Percentiles rank a stretch among this genome's conserved stretches.
phyloP scores from a whole-genome alignment of 352 stramenopile species.

The Phytophthora macrochlamydospora region DNA sequence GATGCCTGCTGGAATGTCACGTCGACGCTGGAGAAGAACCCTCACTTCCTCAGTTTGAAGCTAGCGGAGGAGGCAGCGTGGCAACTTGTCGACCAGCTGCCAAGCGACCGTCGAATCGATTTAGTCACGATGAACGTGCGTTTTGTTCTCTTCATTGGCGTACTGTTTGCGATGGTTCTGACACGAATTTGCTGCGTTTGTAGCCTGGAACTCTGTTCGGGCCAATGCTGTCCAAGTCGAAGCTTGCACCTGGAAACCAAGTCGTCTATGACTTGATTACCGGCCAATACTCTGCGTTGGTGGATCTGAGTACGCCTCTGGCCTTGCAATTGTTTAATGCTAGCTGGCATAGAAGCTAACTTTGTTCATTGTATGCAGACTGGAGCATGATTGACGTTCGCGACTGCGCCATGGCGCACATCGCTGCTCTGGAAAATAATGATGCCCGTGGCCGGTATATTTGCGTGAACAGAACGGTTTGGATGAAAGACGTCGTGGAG shows the following conservation, averaged over 20 bases:
- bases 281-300: slow-evolving; percentile 84
- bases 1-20: slow-evolving; percentile 88
- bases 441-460: slow-evolving; percentile 87
- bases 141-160: neutral
- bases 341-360: neutral
- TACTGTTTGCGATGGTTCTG: slow-evolving; percentile 1
- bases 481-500: slow-evolving; percentile 91
- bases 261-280: slow-evolving; percentile 90
- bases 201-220: slow-evolving; percentile 85
- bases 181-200: neutral
- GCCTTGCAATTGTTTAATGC: neutral
- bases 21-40: slow-evolving; percentile 84
- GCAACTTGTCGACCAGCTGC: slow-evolving; percentile 88
- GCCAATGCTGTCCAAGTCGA: slow-evolving; percentile 82
- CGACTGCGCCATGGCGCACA: slow-evolving; percentile 82
- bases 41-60: slow-evolving; percentile 89
- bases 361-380: slow-evolving; percentile 39
- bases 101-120: slow-evolving; percentile 81
- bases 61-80: slow-evolving; percentile 87
- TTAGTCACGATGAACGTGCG: slow-evolving; percentile 88
- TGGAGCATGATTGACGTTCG: slow-evolving; percentile 89
- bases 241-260: slow-evolving; percentile 83
- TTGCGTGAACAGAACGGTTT: slow-evolving; percentile 84
- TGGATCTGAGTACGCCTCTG: slow-evolving; percentile 73
- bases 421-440: slow-evolving; percentile 83